A percentile compares a stretch with the other conserved stretches of the same genome.
Evolutionary conservation across 441 rosid species (phyloP).

Genomic region (Biscutella laevigata): DNA sequence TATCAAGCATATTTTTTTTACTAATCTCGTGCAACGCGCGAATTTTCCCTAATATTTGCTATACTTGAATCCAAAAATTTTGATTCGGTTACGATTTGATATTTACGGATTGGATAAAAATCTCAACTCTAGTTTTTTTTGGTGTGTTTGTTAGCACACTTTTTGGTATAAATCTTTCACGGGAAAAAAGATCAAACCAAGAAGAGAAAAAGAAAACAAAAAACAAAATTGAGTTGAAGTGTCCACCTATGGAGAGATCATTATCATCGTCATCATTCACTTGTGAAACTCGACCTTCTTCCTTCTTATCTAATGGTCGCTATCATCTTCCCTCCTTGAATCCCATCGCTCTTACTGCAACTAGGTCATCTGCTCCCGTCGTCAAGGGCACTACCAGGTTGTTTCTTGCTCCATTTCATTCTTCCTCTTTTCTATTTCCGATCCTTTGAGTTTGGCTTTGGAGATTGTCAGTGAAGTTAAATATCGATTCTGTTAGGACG

Average conservation of each 20-base stretch:
- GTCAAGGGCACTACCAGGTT: neutral
- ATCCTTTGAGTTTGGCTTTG: neutral
- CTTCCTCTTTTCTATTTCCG: neutral
- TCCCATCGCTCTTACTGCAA: neutral
- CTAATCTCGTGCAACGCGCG: too few relatives aligned
- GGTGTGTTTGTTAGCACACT: too few relatives aligned
- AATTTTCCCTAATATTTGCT: too few relatives aligned
- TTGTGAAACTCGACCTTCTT: neutral
- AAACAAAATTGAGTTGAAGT: neutral
- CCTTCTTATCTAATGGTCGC: neutral
- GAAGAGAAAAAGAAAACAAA: neutral
- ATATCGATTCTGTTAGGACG: neutral
- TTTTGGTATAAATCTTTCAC: too few relatives aligned
- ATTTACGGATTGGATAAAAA: too few relatives aligned
- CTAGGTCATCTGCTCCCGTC: neutral
- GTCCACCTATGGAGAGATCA: slow-evolving; percentile 10
- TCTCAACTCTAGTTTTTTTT: too few relatives aligned
- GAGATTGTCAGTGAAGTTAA: neutral
- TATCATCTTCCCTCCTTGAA: neutral
- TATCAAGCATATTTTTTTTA: too few relatives aligned
- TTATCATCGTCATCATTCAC: slow-evolving; percentile 9
- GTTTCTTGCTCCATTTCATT: neutral
- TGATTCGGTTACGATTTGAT: too few relatives aligned
- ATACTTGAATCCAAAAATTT: too few relatives aligned
- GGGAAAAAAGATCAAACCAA: too few relatives aligned